Evolutionary conservation across 768 basidiomycete genomes (phyloP).

Genomic region (Russula lepida): DNA sequence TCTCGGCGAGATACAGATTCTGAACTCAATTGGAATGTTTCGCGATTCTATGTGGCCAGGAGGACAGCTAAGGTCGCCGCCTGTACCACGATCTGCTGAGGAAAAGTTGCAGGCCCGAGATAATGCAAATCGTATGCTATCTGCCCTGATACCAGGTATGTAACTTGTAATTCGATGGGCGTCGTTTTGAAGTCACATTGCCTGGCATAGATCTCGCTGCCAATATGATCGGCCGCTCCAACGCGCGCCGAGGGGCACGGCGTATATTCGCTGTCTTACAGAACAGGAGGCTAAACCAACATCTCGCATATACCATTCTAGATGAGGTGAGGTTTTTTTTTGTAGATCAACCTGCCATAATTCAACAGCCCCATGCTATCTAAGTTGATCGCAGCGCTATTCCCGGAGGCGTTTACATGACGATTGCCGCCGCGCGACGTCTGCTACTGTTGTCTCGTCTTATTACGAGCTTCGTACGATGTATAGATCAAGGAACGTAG

Average conservation of each 20-base stretch:
- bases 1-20: conserved; percentile 60
- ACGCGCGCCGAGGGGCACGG: conserved; percentile 86
- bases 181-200: not conserved
- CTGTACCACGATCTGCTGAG: conserved; percentile 61
- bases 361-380: not conserved
- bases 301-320: conserved; percentile 77
- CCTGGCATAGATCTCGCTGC: conserved; percentile 70
- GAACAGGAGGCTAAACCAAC: conserved; percentile 90
- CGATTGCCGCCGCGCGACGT: too few relatives aligned
- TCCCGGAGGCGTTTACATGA: conserved; percentile 39
- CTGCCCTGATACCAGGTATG: conserved; percentile 83
- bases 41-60: conserved; percentile 78
- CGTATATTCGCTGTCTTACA: conserved; percentile 91
- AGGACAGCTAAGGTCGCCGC: conserved; percentile 59
- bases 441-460: not conserved
- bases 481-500: not conserved
- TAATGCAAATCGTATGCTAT: conserved; percentile 85
- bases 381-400: conserved; percentile 52
- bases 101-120: conserved; percentile 76
- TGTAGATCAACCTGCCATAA: not conserved
- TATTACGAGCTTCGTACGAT: not conserved
- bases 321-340: conserved; percentile 61
- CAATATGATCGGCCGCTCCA: conserved; percentile 96
- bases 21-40: conserved; percentile 57
- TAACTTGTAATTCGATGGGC: not conserved